phyloP scores from a whole-genome alignment of 805 yeast genomes.

The Hanseniaspora vineae region DNA sequence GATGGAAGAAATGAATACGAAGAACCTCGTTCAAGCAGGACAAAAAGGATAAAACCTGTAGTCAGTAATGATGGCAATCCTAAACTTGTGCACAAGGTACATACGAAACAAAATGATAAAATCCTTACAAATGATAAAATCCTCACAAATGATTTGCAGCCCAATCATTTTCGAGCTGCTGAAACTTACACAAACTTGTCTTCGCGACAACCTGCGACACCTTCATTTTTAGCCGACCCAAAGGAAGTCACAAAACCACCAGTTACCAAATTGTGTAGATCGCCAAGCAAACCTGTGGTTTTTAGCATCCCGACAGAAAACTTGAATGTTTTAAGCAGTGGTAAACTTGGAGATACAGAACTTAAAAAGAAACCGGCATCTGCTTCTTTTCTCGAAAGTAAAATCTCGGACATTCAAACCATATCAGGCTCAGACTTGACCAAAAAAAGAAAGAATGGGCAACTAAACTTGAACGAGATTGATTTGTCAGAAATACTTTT shows the following conservation, averaged over 20 bases:
- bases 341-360: not conserved
- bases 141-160: not conserved
- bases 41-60: not conserved
- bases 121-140: too few relatives aligned
- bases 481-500: slow-evolving; percentile 11
- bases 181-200: too few relatives aligned
- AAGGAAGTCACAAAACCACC: too few relatives aligned
- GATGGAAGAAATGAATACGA: too few relatives aligned
- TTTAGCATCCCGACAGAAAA: too few relatives aligned
- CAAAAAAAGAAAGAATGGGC: slow-evolving; percentile 1
- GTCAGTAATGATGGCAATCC: not conserved
- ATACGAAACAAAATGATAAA: not conserved
- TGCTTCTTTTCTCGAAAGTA: not conserved
- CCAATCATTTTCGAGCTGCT: too few relatives aligned
- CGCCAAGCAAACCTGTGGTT: too few relatives aligned
- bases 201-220: too few relatives aligned
- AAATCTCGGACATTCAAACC: not conserved
- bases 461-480: not conserved
- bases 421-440: slow-evolving; percentile 3
- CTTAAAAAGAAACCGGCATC: not conserved
- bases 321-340: too few relatives aligned
- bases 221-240: too few relatives aligned
- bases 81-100: not conserved
- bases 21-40: not conserved
- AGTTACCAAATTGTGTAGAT: too few relatives aligned